Evolutionary conservation across 208 protist species (phyloP), one percentile per base, ranked within the genome.

Genomic region (Willaertia magna): DNA sequence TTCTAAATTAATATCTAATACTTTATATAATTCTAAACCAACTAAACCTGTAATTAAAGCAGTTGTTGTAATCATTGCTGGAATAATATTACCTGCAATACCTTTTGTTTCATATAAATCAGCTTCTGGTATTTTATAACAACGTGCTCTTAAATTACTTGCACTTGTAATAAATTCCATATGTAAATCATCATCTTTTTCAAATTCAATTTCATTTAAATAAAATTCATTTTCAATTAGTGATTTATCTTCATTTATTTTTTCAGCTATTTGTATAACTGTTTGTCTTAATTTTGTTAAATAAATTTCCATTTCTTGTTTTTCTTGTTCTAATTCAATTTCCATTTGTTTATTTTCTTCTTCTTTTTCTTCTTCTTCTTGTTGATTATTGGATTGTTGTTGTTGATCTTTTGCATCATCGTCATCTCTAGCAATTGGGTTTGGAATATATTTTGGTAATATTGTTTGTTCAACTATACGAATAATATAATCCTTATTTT

Each of bases 31-130:
- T 61, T 93, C 91, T 0, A 93, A 49, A 18, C 49, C 30, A 14
- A 88, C 88, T 0, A 92, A 67, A 42, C 91, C 91, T 9, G 90
- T 87, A 12, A 92, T 85, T 26, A 88, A 61, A 47, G 89, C 91
- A 6, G 92, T 93, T 0, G 92, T 92, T 0, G 92, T 93, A 11
- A 91, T 91, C 30, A 93, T 92, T 2, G 92, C 87, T 34, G 87
- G 87, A 75, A 88, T 88, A 76, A 88, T 88, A 11, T 90, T 34
- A 34, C 91, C 92, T 46, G 92, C 91, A 76, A 93, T 93, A 26
- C 89, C 34, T 59, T 93, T 93, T 1, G 90, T 86, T 51, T 90
- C 85, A 22, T 88, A 44, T 22, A 18, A 34, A 61, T 86, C 16
- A 52, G 30, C 51, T 52, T 55, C 44, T 34, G 39, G n/a, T 20